phyloP scores from a whole-genome alignment of 2,329 filamentous ascomycete species.

The Emmonsiellopsis sp. region DNA sequence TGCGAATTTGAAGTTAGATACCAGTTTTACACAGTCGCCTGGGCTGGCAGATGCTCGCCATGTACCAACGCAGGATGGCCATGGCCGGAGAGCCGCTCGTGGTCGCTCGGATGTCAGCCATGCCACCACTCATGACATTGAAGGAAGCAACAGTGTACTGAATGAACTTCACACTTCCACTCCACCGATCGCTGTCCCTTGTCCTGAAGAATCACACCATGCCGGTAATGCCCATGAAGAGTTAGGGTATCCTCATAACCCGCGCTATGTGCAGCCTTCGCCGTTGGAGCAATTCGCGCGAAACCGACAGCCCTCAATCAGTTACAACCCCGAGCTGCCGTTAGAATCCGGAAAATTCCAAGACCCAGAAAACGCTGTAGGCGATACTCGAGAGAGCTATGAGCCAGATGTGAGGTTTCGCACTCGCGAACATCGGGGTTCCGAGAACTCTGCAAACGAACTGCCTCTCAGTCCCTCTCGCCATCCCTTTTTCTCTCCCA shows the following conservation, averaged over 20 bases:
- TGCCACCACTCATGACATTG: constrained; percentile 21
- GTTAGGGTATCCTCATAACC: constrained; percentile 27
- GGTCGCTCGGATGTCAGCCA: background rate
- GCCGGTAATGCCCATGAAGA: constrained; percentile 14
- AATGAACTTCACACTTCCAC: constrained; percentile 33
- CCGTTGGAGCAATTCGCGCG: constrained; percentile 35
- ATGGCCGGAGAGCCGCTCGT: background rate
- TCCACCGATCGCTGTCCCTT: constrained; percentile 38
- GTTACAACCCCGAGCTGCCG: constrained; percentile 32
- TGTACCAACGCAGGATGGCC: background rate
- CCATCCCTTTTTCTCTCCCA: constrained; percentile 2
- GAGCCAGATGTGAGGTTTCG: background rate
- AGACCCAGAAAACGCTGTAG: background rate
- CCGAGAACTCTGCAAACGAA: background rate
- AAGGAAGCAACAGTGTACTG: constrained; percentile 31
- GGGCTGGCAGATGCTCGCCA: background rate
- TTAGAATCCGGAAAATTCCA: constrained; percentile 31
- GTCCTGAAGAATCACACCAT: constrained; percentile 22
- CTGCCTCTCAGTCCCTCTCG: background rate
- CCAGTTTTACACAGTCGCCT: constrained; percentile 18
- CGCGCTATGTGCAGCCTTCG: constrained; percentile 27
- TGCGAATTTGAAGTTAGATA: constrained; percentile 32
- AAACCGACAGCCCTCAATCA: constrained; percentile 32
- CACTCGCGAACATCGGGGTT: background rate
- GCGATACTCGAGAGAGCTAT: background rate